Conservation (phyloP, 495 filamentous ascomycete genomes). For the Aspergillus indologenus region DNA sequence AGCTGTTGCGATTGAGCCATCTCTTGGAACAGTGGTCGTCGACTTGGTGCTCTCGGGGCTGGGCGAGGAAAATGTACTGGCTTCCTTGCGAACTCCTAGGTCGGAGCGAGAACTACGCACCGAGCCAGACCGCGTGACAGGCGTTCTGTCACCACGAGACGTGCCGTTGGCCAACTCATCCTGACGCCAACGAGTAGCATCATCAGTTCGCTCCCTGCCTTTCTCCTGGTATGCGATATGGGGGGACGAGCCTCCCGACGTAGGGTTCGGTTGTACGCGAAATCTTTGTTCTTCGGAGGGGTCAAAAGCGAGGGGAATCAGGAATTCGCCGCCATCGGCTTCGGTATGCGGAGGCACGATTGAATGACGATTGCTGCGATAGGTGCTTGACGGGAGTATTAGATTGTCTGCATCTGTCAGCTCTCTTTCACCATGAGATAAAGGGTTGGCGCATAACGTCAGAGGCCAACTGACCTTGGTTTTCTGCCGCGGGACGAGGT, state of each 20-base stretch:
- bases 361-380: constrained; percentile 74
- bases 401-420: constrained; percentile 46
- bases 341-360: constrained; percentile 57
- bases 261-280: constrained; percentile 21
- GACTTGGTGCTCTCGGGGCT: constrained; percentile 36
- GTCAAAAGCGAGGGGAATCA: constrained; percentile 89
- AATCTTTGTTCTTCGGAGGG: constrained; percentile 65
- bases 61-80: constrained; percentile 34
- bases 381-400: constrained; percentile 70
- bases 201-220: constrained; percentile 56
- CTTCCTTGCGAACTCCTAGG: constrained; percentile 26
- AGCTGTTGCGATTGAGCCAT: constrained; percentile 18
- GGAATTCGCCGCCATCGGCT: constrained; percentile 65
- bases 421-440: not conserved
- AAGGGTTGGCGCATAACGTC: not conserved
- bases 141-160: constrained; percentile 43
- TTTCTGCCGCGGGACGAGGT: constrained; percentile 10
- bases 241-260: constrained; percentile 53
- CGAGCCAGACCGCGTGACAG: constrained; percentile 54
- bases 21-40: constrained; percentile 25
- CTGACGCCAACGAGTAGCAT: constrained; percentile 42
- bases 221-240: constrained; percentile 94
- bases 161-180: constrained; percentile 51
- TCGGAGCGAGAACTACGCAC: constrained; percentile 64
- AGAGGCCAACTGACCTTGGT: constrained; percentile 23